Percentiles rank a stretch among this genome's conserved stretches.
These are phyloP conservation scores for Rhizoclosmatium sp. DNA, from an alignment of 192 early-diverging fungal species.

Conservation along the genomic window DNA sequence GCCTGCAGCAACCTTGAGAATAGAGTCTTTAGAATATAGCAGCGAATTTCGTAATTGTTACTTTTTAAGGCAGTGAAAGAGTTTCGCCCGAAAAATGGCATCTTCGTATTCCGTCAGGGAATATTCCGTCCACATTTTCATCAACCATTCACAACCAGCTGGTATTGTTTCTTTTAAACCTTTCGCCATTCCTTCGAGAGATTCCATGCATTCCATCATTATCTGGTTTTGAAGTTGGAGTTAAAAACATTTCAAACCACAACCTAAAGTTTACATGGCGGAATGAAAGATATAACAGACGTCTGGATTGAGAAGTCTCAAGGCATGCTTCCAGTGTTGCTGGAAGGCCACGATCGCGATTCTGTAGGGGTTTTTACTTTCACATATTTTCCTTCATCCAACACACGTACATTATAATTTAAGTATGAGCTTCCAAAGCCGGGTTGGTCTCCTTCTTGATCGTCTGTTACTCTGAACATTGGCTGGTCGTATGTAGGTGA, in stretches of 20 bases:
- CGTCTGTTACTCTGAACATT: no score
- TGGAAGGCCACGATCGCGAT: background rate
- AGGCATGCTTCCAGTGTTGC: background rate
- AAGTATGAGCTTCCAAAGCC: no score
- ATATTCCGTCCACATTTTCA: conserved; percentile 10
- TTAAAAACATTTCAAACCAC: background rate
- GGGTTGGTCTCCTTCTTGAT: no score
- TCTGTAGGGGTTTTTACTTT: no score
- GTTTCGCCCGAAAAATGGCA: conserved; percentile 14
- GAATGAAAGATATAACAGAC: conserved; percentile 32
- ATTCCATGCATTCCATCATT: conserved; percentile 12
- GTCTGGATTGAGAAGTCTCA: background rate
- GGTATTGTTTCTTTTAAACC: conserved; percentile 16
- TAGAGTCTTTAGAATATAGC: background rate
- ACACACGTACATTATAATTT: no score
- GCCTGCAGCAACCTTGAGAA: background rate
- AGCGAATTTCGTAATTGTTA: background rate
- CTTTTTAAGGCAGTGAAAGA: conserved; percentile 28
- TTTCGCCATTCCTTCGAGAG: conserved; percentile 23
- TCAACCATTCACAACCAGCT: conserved; percentile 23
- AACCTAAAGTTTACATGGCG: conserved; percentile 10
- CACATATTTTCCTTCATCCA: no score
- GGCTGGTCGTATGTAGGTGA: no score
- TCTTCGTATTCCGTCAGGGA: conserved; percentile 7
- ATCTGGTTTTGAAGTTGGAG: conserved; percentile 4